Percentiles rank a stretch among this genome's conserved stretches.
phyloP scores from a whole-genome alignment of 768 basidiomycete genomes.

The Pleurotus eryngii region DNA sequence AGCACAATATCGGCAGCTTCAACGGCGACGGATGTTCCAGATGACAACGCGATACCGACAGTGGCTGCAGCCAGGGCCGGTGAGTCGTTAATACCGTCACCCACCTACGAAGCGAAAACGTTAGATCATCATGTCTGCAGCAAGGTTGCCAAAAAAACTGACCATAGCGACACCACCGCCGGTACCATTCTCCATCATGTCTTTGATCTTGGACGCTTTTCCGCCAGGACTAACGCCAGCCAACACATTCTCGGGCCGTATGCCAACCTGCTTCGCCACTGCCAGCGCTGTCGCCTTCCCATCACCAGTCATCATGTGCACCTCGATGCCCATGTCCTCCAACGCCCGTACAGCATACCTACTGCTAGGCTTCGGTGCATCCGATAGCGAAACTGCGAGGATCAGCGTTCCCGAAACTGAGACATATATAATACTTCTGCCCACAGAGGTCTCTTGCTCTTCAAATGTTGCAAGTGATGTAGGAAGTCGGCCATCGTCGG shows the following conservation, averaged over 20 bases:
- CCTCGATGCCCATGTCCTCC: slow-evolving; percentile 86
- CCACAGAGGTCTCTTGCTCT: slow-evolving; percentile 61
- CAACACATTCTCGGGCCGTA: slow-evolving; percentile 79
- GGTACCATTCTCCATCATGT: slow-evolving; percentile 69
- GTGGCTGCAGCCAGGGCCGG: slow-evolving; percentile 95
- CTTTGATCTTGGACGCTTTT: slow-evolving; percentile 82
- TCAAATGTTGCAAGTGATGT: slow-evolving; percentile 62
- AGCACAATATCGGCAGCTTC: slow-evolving; percentile 98
- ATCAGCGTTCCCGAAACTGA: slow-evolving; percentile 64
- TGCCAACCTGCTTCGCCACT: slow-evolving; percentile 88
- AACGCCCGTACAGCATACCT: slow-evolving; percentile 78
- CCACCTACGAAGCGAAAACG: slow-evolving; percentile 55
- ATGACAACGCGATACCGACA: slow-evolving; percentile 93
- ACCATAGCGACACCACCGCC: slow-evolving; percentile 86
- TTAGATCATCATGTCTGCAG: too few relatives aligned
- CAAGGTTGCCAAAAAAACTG: slow-evolving; percentile 16
- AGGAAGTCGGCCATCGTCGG: slow-evolving; percentile 50
- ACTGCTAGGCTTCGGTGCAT: slow-evolving; percentile 84
- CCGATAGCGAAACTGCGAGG: slow-evolving; percentile 81
- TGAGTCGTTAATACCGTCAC: slow-evolving; percentile 98
- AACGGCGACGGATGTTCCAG: slow-evolving; percentile 95
- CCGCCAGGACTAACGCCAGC: slow-evolving; percentile 94
- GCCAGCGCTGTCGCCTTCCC: slow-evolving; percentile 81
- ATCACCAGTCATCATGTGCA: slow-evolving; percentile 94
- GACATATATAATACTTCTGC: slow-evolving; percentile 85